Base-by-base conservation (phyloP, 129 eudicot species). In the Centaurea solstitialis region DNA sequence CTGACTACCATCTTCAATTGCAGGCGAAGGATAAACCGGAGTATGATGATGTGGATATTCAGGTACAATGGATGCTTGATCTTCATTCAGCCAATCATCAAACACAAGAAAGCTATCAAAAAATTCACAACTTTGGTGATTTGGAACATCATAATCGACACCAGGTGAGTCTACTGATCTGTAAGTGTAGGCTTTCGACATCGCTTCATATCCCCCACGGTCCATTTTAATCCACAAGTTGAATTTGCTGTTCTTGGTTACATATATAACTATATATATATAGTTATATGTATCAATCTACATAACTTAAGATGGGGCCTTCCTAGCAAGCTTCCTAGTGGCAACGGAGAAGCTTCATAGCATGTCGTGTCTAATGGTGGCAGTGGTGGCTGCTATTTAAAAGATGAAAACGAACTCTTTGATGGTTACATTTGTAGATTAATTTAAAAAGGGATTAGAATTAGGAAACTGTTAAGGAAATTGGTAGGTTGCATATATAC, bases 271-370 rank as follows among this genome's bases (percentile, higher is more conserved):
- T n/a, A 77, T 79, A 57, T 53, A 2, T 53, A 53, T 53, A 53
- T 15, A 50, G 15, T 47, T 15, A 53, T 57, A 47, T 47, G 13
- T 47, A 80, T 85, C 66, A 15, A 21, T 72, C 40, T 53, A 23
- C 26, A 17, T 26, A 18, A 68, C 22, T 75, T 72, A 30, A 13
- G 9, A 12, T 41, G 83, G 71, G 24, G 24, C 71, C 74, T 89
- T 90, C 90, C 81, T 84, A 33, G 90, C 71, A 75, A 86, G 78
- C 89, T 92, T 92, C 97, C 82, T 79, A 33, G 40, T 21, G 79
- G 33, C 53, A 59, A 17, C 71, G 20, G 74, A 84, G 97, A 90
- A 90, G 90, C 78, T 93, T 88, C 97, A 74, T 79, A 47, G 87
- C 13, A 17, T 77, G 86, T 84, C 76, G 78, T 87, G 87, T 85